Evolutionary conservation across 2,329 filamentous ascomycete genomes (phyloP).

Genomic region (Penicillium sp.): DNA sequence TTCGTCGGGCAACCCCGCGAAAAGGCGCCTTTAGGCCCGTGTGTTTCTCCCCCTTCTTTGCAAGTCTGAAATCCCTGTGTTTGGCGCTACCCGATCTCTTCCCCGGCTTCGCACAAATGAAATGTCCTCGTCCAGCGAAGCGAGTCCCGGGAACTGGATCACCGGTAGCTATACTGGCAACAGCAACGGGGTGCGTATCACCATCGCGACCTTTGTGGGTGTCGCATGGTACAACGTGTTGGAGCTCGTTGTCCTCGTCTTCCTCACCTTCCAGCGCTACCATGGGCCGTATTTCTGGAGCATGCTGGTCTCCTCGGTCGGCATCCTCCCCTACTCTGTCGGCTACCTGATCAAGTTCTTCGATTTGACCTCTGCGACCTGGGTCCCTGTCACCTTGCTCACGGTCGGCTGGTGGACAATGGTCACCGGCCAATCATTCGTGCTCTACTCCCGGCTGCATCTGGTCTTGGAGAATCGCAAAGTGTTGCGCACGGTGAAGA

Average conservation of each 20-base stretch:
- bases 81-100: neutral
- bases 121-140: conserved; percentile 27
- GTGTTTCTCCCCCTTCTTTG: neutral
- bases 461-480: conserved; percentile 51
- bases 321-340: conserved; percentile 45
- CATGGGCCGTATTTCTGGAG: conserved; percentile 52
- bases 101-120: conserved; percentile 1
- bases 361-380: conserved; percentile 22
- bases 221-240: conserved; percentile 36
- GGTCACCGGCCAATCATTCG: conserved; percentile 59
- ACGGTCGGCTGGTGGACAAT: conserved; percentile 56
- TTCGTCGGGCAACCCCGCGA: neutral
- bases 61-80: too few relatives aligned
- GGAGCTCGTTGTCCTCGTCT: conserved; percentile 48
- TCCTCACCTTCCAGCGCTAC: conserved; percentile 49
- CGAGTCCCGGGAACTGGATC: conserved; percentile 29
- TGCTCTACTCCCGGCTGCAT: conserved; percentile 60
- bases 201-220: conserved; percentile 28
- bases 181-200: conserved; percentile 27
- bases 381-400: conserved; percentile 37
- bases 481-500: conserved; percentile 49
- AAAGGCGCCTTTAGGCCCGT: neutral
- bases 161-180: conserved; percentile 27
- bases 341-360: conserved; percentile 32
- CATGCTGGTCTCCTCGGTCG: conserved; percentile 43